Evolutionary conservation across 768 basidiomycete genomes (phyloP), one percentile per base, ranked within the genome.

Genomic region (Pisolithus microcarpus): DNA sequence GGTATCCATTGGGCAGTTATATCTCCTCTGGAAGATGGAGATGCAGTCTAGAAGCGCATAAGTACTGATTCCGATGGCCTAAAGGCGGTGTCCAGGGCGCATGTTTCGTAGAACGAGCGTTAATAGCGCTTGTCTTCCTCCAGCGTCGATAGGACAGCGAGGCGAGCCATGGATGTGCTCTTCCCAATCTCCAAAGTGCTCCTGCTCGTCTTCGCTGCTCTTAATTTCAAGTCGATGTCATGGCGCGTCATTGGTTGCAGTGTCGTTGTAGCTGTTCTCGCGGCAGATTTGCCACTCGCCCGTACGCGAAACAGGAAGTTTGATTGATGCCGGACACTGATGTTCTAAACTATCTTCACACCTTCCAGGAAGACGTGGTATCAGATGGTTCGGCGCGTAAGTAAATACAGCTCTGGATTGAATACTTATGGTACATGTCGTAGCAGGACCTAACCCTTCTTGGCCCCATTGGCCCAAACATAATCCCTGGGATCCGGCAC

Each of bases 301-400:
- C 34, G 46, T 16, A 51, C 53, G 13, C 39, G 49, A 10, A 42
- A 46, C 13, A 44, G 44, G 7, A 44, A 42, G 15, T 13, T 51
- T 7, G 44, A 54, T 42, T 46, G 13, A 30, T 7, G 6, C 2
- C 5, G 7, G 11, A 9, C 13, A 26, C 16, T 44, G 43, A 30
- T 16, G 4, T 13, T 34, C 34, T 34, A 7, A 7, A 4, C 10
- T 23, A n/a, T 11, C 18, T 45, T 16, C 10, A 24, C 23, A n/a
- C n/a, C 3, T 44, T n/a, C 43, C 26, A 44, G 43, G 24, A 23
- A 26, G 8, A 44, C 43, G 7, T 44, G 43, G 26, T 13, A 44
- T 10, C 26, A 30, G n/a, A 16, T 44, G 16, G 13, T 26, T 30
- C 4, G 43, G 26, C 10, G 16, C 6, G 43, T 44, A 16, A 44